These are phyloP conservation scores for Nicotiana noctiflora DNA, from an alignment of 257 asterid species.

Conservation along the genomic window DNA sequence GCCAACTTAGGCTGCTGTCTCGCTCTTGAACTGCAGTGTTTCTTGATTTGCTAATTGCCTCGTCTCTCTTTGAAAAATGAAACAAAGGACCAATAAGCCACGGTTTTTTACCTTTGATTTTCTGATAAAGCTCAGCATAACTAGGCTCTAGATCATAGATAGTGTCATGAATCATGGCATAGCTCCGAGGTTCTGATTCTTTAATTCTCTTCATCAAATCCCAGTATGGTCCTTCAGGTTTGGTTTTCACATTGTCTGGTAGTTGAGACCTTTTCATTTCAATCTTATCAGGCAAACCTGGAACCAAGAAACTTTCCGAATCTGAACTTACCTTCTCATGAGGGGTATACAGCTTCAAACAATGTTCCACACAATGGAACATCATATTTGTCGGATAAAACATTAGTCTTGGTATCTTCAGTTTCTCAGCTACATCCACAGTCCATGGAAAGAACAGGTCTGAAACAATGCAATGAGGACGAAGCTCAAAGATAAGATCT, in stretches of 20 bases:
- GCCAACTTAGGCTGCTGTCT: constrained; percentile 13
- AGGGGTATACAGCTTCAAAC: constrained; percentile 14
- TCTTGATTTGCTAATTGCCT: background rate
- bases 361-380: constrained; percentile 13
- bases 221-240: background rate
- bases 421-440: constrained; percentile 16
- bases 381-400: constrained; percentile 12
- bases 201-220: background rate
- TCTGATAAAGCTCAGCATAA: constrained; percentile 16
- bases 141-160: constrained; percentile 21
- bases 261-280: constrained; percentile 23
- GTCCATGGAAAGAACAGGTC: constrained; percentile 32
- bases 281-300: constrained; percentile 18
- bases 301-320: constrained; percentile 19
- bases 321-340: constrained; percentile 22
- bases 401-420: constrained; percentile 25
- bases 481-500: background rate
- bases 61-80: constrained; percentile 11
- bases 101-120: constrained; percentile 7
- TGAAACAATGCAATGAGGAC: constrained; percentile 22
- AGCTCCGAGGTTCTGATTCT: constrained; percentile 18
- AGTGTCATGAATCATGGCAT: constrained; percentile 13
- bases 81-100: constrained; percentile 27
- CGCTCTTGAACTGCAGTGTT: background rate
- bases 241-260: background rate